Evolutionary conservation across 345 rosid species (phyloP).

Genomic region (Odontarrhena argentea): DNA sequence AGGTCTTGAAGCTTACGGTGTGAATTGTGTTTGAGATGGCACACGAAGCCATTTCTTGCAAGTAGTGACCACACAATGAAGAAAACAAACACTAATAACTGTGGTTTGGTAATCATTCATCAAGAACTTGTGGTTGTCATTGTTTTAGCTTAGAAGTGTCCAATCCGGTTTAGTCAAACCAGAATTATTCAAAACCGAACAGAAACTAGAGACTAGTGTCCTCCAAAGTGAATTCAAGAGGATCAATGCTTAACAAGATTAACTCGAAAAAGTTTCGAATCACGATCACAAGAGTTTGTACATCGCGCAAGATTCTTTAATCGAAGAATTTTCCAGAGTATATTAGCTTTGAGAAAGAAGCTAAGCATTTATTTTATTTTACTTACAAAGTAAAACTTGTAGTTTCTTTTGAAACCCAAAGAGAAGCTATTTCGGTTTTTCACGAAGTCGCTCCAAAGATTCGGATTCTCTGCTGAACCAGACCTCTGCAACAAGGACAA

Average conservation of each 20-base stretch:
- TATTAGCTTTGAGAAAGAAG: conserved; percentile 12
- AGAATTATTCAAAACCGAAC: neutral
- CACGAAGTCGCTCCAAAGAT: conserved; percentile 73
- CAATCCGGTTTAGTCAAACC: conserved; percentile 5
- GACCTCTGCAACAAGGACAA: conserved; percentile 65
- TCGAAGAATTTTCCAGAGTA: neutral
- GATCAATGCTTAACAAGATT: conserved; percentile 5
- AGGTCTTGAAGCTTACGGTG: conserved; percentile 32
- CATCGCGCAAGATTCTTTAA: conserved; percentile 19
- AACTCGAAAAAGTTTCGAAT: conserved; percentile 6
- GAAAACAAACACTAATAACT: conserved; percentile 13
- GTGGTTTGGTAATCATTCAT: neutral
- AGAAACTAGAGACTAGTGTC: neutral
- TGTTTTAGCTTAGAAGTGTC: conserved; percentile 16
- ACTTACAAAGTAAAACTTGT: conserved; percentile 35
- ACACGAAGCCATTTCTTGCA: conserved; percentile 54
- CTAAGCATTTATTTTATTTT: conserved; percentile 21
- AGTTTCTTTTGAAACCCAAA: conserved; percentile 24
- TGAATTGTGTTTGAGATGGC: conserved; percentile 43
- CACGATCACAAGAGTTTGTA: conserved; percentile 29
- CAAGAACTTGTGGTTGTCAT: conserved; percentile 29
- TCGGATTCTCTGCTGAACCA: conserved; percentile 60
- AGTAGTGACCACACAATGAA: conserved; percentile 31
- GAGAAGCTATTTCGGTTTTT: conserved; percentile 22
- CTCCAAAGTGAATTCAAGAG: conserved; percentile 14